Base-by-base conservation (phyloP, 257 asterid species). In the Solanum clarkiae region DNA sequence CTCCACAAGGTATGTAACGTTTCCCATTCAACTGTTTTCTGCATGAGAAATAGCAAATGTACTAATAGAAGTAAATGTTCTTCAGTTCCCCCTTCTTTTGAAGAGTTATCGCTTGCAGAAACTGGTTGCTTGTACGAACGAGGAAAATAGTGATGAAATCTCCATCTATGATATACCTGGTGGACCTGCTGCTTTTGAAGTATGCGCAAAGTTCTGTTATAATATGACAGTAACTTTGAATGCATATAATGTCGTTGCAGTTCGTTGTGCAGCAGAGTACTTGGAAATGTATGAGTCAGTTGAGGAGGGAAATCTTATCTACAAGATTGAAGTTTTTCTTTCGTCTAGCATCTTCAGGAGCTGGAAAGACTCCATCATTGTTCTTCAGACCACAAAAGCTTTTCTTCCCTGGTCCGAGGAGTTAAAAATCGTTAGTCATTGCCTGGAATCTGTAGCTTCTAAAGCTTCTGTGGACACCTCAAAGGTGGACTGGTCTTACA, bases 341-440 rank as follows among this genome's bases (percentile, higher is more conserved):
- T 91, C 87, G 14, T 95, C 99, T 10, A 92, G 97, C 91, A 87
- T 95, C 86, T 91, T 94, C 84, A 88, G 93, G 14, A 93, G 95
- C 86, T 95, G 99, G 99, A 95, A 95, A 88, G 99, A 95, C 90
- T 91, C 99, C 10, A 91, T 95, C 22, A 95, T 94, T 29, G 98
- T 93, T 22, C 97, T 95, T 60, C 97, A 93, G 80, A 90, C 99
- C 7, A 90, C 97, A 17, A 92, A 90, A 87, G 88, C 93, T 71
- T 88, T 92, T 85, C 91, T 91, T 56, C 94, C 95, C 9, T 90
- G 93, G 92, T 92, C 97, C 0, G 97, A 93, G 86, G 97, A 93
- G 63, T 77, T 93, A 87, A 93, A 93, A 80, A 86, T 93, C 45
- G 90, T 92, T 18, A 90, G 89, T 88, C 93, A 89, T 82, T 91